Evolutionary conservation across 495 filamentous ascomycete genomes (phyloP).

Genomic region (Zalerion maritima): DNA sequence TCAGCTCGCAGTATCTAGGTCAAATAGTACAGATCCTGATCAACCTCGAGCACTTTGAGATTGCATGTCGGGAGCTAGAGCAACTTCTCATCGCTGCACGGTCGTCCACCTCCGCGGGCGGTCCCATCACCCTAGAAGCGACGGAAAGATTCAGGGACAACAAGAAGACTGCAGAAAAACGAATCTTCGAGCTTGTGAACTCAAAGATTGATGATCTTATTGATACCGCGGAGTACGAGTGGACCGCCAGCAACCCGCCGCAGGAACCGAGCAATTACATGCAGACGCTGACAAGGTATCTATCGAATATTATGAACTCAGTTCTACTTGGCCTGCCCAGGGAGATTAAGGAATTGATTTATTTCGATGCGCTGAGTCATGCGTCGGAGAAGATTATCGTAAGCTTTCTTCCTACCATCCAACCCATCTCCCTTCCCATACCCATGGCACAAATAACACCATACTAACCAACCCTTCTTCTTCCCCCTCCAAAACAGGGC

Average conservation of each 20-base stretch:
- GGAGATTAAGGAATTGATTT: slow-evolving; percentile 93
- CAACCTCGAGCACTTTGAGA: slow-evolving; percentile 93
- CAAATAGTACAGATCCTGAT: slow-evolving; percentile 98
- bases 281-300: slow-evolving; percentile 77
- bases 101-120: slow-evolving; percentile 60
- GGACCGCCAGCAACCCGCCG: slow-evolving; percentile 53
- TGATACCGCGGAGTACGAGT: slow-evolving; percentile 93
- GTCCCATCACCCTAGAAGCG: slow-evolving; percentile 58
- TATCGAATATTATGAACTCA: slow-evolving; percentile 94
- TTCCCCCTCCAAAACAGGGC: slow-evolving; percentile 28
- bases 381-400: slow-evolving; percentile 77
- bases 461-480: slow-evolving; percentile 1
- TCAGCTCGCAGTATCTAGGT: slow-evolving; percentile 83
- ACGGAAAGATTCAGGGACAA: slow-evolving; percentile 76
- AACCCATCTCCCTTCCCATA: neutral
- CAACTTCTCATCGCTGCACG: slow-evolving; percentile 66
- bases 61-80: slow-evolving; percentile 77
- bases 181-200: slow-evolving; percentile 96
- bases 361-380: slow-evolving; percentile 89
- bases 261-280: slow-evolving; percentile 80
- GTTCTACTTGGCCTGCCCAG: slow-evolving; percentile 80
- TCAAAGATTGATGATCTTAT: slow-evolving; percentile 97
- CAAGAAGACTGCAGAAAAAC: slow-evolving; percentile 91
- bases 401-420: slow-evolving; percentile 9
- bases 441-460: slow-evolving; percentile 4